Conservation (phyloP, 805 yeast genomes). For the Wickerhamiella vanderwaltii region DNA sequence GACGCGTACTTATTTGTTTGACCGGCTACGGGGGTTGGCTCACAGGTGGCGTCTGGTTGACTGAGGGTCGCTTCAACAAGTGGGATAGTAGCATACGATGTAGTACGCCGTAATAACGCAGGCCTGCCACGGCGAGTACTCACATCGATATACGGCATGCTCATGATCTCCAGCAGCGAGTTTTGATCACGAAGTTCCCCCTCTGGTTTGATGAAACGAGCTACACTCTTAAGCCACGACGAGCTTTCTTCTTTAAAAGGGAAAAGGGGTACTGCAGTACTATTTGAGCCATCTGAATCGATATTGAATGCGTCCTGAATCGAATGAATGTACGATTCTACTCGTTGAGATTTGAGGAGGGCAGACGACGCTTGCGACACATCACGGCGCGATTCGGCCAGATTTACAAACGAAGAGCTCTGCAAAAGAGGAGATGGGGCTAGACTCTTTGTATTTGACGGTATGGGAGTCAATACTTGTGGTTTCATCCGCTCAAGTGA, state of each 20-base stretch:
- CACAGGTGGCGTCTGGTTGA: slow-evolving; percentile 12
- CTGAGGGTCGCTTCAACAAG: slow-evolving; percentile 1
- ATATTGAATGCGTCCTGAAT: slow-evolving; percentile 8
- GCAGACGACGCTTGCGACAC: slow-evolving; percentile 2
- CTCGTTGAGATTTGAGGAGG: background rate
- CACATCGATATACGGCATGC: slow-evolving; percentile 24
- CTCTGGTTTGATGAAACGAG: background rate
- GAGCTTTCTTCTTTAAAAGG: slow-evolving; percentile 4
- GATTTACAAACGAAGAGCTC: background rate
- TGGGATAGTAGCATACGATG: slow-evolving; percentile 16
- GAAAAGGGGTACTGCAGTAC: slow-evolving; percentile 7
- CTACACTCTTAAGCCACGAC: background rate
- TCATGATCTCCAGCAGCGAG: slow-evolving; percentile 22
- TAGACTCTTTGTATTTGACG: slow-evolving; percentile 1
- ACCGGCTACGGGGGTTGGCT: slow-evolving; percentile 45
- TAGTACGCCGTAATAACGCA: slow-evolving; percentile 13
- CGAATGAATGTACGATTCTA: slow-evolving; percentile 4
- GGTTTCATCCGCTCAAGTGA: slow-evolving; percentile 11
- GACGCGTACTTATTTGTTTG: slow-evolving; percentile 50
- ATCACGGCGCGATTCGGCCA: slow-evolving; percentile 1
- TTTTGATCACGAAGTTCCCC: slow-evolving; percentile 1
- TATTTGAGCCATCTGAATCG: background rate
- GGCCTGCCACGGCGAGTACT: slow-evolving; percentile 11
- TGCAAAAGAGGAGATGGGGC: slow-evolving; percentile 8
- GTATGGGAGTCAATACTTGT: slow-evolving; percentile 11